Conservation (phyloP, 768 basidiomycete species). For the Rhodosporidiobolus odoratus region DNA sequence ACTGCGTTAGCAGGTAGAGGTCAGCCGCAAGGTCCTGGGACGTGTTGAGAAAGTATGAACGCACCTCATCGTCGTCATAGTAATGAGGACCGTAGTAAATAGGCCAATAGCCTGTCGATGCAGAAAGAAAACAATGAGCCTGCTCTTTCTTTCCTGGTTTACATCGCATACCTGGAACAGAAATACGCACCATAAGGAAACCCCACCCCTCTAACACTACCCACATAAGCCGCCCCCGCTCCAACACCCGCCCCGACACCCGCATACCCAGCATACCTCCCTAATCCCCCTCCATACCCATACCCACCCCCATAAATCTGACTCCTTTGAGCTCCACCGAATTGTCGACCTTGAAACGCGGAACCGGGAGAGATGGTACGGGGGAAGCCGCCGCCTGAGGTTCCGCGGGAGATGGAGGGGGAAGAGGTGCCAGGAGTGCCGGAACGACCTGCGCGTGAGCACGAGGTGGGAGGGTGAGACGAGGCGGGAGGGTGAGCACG, state of each 20-base stretch:
- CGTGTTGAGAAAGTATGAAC: neutral
- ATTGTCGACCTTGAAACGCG: neutral
- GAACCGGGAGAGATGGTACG: neutral
- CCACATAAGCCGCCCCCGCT: neutral
- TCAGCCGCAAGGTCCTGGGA: neutral
- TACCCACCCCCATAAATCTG: neutral
- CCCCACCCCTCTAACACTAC: neutral
- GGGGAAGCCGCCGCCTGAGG: neutral
- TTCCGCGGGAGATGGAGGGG: no score
- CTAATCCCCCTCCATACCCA: constrained; percentile 19
- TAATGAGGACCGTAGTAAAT: constrained; percentile 17
- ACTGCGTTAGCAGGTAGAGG: neutral
- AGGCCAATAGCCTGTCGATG: constrained; percentile 28
- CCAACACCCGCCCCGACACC: neutral
- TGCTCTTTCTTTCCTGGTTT: no score
- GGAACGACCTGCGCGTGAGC: no score
- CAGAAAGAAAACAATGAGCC: neutral
- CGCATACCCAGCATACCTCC: neutral
- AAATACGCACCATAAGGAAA: neutral
- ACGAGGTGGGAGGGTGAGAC: no score
- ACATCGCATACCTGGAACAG: neutral
- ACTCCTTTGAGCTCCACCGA: neutral
- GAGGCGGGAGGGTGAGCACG: no score
- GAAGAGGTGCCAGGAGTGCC: no score
- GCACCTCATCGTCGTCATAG: constrained; percentile 27